A percentile compares a stretch with the other conserved stretches of the same genome.
These are phyloP conservation scores for Mucor ambiguus DNA, from an alignment of 371 early-diverging fungal species.

Conservation along the genomic window DNA sequence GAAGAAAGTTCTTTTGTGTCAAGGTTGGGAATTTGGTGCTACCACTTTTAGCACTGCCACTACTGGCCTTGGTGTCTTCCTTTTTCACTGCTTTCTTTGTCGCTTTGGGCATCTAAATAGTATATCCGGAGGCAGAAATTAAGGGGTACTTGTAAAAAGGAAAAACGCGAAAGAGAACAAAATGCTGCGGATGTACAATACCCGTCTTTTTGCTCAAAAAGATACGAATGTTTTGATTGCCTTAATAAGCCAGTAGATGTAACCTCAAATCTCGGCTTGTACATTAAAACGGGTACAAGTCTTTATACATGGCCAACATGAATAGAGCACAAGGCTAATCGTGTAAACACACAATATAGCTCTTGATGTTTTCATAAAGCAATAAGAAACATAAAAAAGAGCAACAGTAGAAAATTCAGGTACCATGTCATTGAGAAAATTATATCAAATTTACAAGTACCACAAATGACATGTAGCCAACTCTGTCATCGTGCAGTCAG, in stretches of 20 bases:
- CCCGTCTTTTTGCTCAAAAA: not conserved
- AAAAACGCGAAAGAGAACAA: not conserved
- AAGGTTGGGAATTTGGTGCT: slow-evolving; percentile 11
- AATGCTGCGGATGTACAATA: not conserved
- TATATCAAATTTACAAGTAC: not conserved
- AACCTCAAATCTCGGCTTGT: slow-evolving; percentile 1
- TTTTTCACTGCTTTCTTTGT: not conserved
- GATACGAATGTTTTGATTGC: slow-evolving; percentile 2
- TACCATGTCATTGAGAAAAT: not conserved
- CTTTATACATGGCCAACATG: not conserved
- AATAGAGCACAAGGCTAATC: not conserved
- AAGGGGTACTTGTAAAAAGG: not conserved
- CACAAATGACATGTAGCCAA: not conserved
- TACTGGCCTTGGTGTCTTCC: not conserved
- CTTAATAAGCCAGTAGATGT: not conserved
- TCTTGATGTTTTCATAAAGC: not conserved
- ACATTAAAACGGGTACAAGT: not conserved
- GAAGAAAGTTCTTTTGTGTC: slow-evolving; percentile 17
- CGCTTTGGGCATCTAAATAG: not conserved
- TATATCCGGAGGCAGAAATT: not conserved
- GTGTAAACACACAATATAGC: not conserved
- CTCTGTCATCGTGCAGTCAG: not conserved
- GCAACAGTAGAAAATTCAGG: not conserved
- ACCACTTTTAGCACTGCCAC: not conserved
- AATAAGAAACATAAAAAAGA: not conserved